Base-by-base conservation (phyloP, 768 basidiomycete genomes). In the Pulveroboletus sp. region DNA sequence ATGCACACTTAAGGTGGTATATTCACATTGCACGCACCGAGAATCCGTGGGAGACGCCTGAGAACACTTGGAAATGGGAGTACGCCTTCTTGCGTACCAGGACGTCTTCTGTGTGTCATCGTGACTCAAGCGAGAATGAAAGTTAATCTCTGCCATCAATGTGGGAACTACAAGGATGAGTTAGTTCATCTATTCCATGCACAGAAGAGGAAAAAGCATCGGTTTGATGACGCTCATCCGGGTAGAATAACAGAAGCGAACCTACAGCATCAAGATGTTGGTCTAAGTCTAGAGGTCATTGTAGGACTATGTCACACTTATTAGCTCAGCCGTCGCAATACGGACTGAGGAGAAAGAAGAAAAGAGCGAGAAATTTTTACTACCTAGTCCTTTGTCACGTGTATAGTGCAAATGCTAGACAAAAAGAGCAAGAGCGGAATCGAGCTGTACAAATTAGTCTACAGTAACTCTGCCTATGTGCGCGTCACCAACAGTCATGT, bases 61-160 rank as follows among this genome's bases (percentile, higher is more conserved):
- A 75, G 63, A 83, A 83, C 4, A 83, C 66, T 32, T 83, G 81
- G 54, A 81, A 63, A 43, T 76, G 71, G 59, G 82, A 84, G 2
- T 60, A 68, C 7, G 75, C 70, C 42, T 79, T 77, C 15, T 61
- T 68, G 30, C 71, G 73, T 1, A 74, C 68, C 24, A 84, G 55
- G 8, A 82, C 74, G 39, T 80, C 79, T 51, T 83, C 81, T 0
- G 80, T 81, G 1, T 73, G 70, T 18, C 76, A 72, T 21, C 82
- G 78, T 0, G 71, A 69, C 11, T 72, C 72, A 6, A 72, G 47
- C 0, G 77, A 71, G 66, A 83, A 83, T 0, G 76, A 2, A 61
- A 52, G 59, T 84, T 81, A 13, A 59, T 67, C 63, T 84, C 80
- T 77, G 60, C 27, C 21, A 7, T 40, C 14, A 26, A 27, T 37